These are phyloP conservation scores for Aspergillus nomiae DNA, from an alignment of 2,329 filamentous ascomycete species.

Conservation along the genomic window DNA sequence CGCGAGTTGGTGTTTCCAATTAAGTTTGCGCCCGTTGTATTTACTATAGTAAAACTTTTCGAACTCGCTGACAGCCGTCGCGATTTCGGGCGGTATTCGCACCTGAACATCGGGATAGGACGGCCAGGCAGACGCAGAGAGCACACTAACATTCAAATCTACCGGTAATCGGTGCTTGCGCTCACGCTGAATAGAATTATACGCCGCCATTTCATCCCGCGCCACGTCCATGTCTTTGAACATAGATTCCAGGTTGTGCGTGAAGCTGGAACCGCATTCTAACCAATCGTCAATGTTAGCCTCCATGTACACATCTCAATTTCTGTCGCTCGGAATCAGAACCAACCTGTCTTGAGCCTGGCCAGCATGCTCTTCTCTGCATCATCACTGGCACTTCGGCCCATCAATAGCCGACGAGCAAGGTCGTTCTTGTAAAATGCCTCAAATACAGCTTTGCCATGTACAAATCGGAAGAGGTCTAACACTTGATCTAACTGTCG, in stretches of 20 bases:
- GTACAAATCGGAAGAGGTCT: slow-evolving; percentile 93
- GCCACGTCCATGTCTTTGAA: slow-evolving; percentile 97
- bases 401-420: slow-evolving; percentile 85
- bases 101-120: slow-evolving; percentile 79
- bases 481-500: slow-evolving; percentile 89
- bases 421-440: slow-evolving; percentile 99
- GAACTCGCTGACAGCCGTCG: slow-evolving; percentile 76
- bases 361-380: slow-evolving; percentile 94
- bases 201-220: slow-evolving; percentile 88
- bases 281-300: slow-evolving; percentile 6
- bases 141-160: slow-evolving; percentile 81
- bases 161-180: slow-evolving; percentile 60
- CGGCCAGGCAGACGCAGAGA: slow-evolving; percentile 93
- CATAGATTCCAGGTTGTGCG: slow-evolving; percentile 97
- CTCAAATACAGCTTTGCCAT: slow-evolving; percentile 97
- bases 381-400: slow-evolving; percentile 88
- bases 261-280: slow-evolving; percentile 93
- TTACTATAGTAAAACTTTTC: slow-evolving; percentile 85
- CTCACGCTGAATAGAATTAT: slow-evolving; percentile 69
- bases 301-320: background rate
- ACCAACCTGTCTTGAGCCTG: slow-evolving; percentile 72
- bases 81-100: slow-evolving; percentile 73
- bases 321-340: background rate
- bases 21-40: slow-evolving; percentile 81
- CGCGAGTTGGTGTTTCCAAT: slow-evolving; percentile 91